Evolutionary conservation across 192 early-diverging fungal species (phyloP).

Genomic region (Entomortierella beljakovae): DNA sequence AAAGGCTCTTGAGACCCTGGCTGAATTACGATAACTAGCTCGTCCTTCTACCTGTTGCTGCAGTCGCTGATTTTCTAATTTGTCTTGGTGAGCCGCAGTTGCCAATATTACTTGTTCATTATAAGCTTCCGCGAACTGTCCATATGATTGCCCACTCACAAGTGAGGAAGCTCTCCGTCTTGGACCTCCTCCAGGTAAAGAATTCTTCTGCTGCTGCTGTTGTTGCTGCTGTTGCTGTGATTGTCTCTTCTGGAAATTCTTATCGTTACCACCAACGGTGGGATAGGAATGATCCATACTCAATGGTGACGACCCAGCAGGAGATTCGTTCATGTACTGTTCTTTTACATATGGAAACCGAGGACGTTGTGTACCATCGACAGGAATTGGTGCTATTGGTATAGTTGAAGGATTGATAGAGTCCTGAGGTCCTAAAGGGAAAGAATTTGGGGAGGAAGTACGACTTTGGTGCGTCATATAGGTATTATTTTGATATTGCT

Average conservation of each 20-base stretch:
- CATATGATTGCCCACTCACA: conserved; percentile 18
- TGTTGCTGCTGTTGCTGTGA: conserved; percentile 6
- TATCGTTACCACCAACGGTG: conserved; percentile 1
- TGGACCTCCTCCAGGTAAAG: conserved; percentile 34
- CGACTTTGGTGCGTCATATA: conserved; percentile 35
- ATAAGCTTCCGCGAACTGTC: conserved; percentile 33
- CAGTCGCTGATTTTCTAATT: conserved; percentile 31
- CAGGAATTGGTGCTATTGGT: conserved; percentile 43
- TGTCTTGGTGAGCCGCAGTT: conserved; percentile 50
- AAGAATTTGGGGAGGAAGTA: conserved; percentile 19
- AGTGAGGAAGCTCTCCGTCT: conserved; percentile 42
- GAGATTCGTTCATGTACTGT: conserved; percentile 31
- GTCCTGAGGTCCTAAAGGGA: conserved; percentile 25
- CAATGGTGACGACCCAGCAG: conserved; percentile 38
- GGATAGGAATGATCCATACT: conserved; percentile 30
- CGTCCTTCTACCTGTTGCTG: conserved; percentile 31
- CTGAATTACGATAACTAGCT: conserved; percentile 52
- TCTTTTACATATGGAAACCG: conserved; percentile 38
- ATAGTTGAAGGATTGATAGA: conserved; percentile 47
- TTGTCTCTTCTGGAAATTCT: not conserved
- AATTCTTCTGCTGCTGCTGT: conserved; percentile 2
- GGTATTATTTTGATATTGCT: conserved; percentile 3
- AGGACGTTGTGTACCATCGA: conserved; percentile 17
- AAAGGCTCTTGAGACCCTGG: conserved; percentile 44
- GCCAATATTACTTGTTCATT: conserved; percentile 46